Evolutionary conservation across 352 stramenopile genomes (phyloP).

Genomic region (Pythium guiyangense): DNA sequence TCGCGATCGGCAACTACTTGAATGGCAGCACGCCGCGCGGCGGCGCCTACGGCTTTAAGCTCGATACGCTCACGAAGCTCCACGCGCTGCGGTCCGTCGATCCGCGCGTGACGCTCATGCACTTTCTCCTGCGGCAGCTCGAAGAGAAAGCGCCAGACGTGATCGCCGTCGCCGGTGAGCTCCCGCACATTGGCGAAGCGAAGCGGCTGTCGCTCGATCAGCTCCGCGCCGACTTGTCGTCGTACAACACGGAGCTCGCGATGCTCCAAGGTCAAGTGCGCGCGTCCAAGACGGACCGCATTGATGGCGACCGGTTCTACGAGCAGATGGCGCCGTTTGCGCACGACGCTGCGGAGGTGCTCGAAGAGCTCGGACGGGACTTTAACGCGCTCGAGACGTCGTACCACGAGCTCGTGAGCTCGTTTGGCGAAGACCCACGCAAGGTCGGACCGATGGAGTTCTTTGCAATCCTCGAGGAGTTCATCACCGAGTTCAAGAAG

Average conservation of each 20-base stretch:
- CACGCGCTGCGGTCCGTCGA: slow-evolving; percentile 83
- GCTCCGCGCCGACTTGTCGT: slow-evolving; percentile 68
- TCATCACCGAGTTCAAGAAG: slow-evolving; percentile 86
- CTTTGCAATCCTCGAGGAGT: slow-evolving; percentile 79
- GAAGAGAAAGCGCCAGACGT: slow-evolving; percentile 74
- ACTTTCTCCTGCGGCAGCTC: slow-evolving; percentile 73
- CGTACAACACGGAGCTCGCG: slow-evolving; percentile 78
- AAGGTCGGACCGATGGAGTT: slow-evolving; percentile 83
- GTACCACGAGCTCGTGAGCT: slow-evolving; percentile 78
- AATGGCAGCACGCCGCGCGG: slow-evolving; percentile 87
- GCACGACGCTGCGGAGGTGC: slow-evolving; percentile 73
- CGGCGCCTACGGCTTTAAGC: slow-evolving; percentile 89
- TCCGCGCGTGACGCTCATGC: slow-evolving; percentile 74
- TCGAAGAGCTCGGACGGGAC: slow-evolving; percentile 76
- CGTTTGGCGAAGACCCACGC: slow-evolving; percentile 78
- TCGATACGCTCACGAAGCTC: slow-evolving; percentile 88
- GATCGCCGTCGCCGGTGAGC: slow-evolving; percentile 73
- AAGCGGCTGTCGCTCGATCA: slow-evolving; percentile 83
- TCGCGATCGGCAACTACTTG: slow-evolving; percentile 92
- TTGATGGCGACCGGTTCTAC: slow-evolving; percentile 74
- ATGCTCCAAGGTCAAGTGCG: slow-evolving; percentile 84
- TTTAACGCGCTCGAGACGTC: slow-evolving; percentile 65
- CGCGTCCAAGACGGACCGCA: slow-evolving; percentile 69
- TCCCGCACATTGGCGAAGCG: slow-evolving; percentile 71
- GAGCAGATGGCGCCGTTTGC: slow-evolving; percentile 78